A percentile compares a stretch with the other conserved stretches of the same genome.
Evolutionary conservation across 306 rosid species (phyloP).

Genomic region (Lathyrus oleraceus): DNA sequence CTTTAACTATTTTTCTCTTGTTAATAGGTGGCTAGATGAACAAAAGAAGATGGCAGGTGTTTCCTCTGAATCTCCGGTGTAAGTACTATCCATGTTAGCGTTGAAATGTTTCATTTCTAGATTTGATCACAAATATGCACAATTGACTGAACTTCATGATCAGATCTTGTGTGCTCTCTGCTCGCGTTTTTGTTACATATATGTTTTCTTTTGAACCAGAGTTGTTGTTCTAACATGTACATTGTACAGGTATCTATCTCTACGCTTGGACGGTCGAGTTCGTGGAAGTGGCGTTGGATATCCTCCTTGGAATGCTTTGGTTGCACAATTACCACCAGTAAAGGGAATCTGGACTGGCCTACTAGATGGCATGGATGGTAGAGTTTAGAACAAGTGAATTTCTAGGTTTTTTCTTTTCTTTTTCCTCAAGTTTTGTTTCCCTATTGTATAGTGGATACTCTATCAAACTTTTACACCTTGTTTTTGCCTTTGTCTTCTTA

Average conservation of each 20-base stretch:
- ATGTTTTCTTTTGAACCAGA: neutral
- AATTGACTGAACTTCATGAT: neutral
- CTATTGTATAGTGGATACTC: constrained; percentile 10
- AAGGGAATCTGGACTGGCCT: constrained; percentile 97
- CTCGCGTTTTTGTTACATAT: neutral
- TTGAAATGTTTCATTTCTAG: neutral
- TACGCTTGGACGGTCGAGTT: constrained; percentile 92
- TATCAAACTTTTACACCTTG: neutral
- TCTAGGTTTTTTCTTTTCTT: neutral
- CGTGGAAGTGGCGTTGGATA: constrained; percentile 92
- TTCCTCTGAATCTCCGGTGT: constrained; percentile 90
- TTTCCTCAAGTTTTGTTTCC: constrained; percentile 16
- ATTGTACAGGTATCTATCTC: constrained; percentile 74
- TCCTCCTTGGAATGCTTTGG: constrained; percentile 98
- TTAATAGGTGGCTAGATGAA: constrained; percentile 80
- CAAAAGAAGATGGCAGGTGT: constrained; percentile 86
- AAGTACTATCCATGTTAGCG: constrained; percentile 41
- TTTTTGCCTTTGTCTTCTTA: constrained; percentile 10
- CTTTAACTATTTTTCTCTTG: constrained; percentile 1
- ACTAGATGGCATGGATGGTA: constrained; percentile 90
- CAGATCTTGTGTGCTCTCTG: neutral
- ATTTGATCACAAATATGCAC: neutral
- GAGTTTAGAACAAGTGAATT: constrained; percentile 59
- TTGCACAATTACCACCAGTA: constrained; percentile 81
- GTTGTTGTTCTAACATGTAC: neutral